phyloP scores from a whole-genome alignment of 441 rosid genomes.

The Aquilaria agallochum region DNA sequence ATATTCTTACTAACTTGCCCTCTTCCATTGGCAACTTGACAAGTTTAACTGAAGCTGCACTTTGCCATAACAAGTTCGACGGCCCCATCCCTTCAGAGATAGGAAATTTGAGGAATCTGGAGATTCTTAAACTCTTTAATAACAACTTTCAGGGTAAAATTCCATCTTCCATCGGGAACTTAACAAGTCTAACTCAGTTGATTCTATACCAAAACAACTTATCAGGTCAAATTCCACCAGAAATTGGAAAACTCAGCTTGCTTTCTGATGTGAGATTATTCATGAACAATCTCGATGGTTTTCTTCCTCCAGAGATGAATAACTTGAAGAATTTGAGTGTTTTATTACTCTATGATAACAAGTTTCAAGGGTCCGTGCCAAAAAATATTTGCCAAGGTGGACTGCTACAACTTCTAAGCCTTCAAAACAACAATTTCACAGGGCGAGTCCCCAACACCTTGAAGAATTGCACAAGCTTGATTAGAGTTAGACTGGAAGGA shows the following conservation, averaged over 20 bases:
- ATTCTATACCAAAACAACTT: slow-evolving; percentile 13
- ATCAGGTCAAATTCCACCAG: slow-evolving; percentile 22
- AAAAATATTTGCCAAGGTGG: slow-evolving; percentile 25
- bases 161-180: slow-evolving; percentile 25
- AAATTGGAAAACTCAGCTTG: slow-evolving; percentile 18
- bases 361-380: slow-evolving; percentile 27
- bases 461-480: slow-evolving; percentile 22
- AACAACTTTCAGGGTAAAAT: slow-evolving; percentile 6
- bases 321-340: slow-evolving; percentile 15
- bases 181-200: slow-evolving; percentile 17
- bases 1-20: too few relatives aligned
- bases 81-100: slow-evolving; percentile 5
- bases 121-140: not conserved
- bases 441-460: slow-evolving; percentile 33
- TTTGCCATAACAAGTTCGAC: slow-evolving; percentile 2
- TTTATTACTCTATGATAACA: slow-evolving; percentile 18
- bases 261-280: slow-evolving; percentile 7
- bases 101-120: slow-evolving; percentile 6
- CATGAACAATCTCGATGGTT: slow-evolving; percentile 16
- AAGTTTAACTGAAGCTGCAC: slow-evolving; percentile 12
- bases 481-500: slow-evolving; percentile 30
- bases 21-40: slow-evolving; percentile 15
- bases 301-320: slow-evolving; percentile 26
- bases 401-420: slow-evolving; percentile 22
- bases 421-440: slow-evolving; percentile 22